phyloP scores from a whole-genome alignment of 2,329 filamentous ascomycete species.

The Pseudogymnoascus sp. region DNA sequence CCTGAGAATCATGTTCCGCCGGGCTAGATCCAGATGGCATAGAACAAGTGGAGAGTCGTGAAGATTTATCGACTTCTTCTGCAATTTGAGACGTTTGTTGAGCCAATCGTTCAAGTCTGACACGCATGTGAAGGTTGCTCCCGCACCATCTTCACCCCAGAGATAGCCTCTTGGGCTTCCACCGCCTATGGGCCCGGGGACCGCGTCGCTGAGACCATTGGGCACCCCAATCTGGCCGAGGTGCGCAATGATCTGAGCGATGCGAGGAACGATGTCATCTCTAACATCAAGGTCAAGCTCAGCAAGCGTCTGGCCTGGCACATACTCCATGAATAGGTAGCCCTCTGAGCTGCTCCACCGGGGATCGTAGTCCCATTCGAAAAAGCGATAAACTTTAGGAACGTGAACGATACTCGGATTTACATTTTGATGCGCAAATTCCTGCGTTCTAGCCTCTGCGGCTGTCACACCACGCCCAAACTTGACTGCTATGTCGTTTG shows the following conservation, averaged over 20 bases:
- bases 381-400: constrained; percentile 18
- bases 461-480: constrained; percentile 16
- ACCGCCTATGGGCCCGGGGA: constrained; percentile 18
- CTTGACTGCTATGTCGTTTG: constrained; percentile 16
- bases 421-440: constrained; percentile 16
- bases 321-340: constrained; percentile 24
- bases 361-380: constrained; percentile 10
- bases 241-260: constrained; percentile 16
- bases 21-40: constrained; percentile 23
- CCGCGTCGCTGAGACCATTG: not conserved
- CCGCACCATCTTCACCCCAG: constrained; percentile 17
- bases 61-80: constrained; percentile 15
- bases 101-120: not conserved
- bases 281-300: constrained; percentile 13
- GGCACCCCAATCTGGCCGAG: constrained; percentile 12
- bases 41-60: constrained; percentile 20
- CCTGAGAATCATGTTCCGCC: constrained; percentile 22
- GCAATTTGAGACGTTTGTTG: not conserved
- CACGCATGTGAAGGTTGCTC: not conserved
- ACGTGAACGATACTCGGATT: constrained; percentile 18
- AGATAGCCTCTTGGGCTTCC: constrained; percentile 16
- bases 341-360: constrained; percentile 9
- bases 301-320: constrained; percentile 16
- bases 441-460: constrained; percentile 18
- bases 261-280: constrained; percentile 12